Conservation (phyloP, 202 grass and related monocot genomes). For the Schoenoplectus tabernaemontani region DNA sequence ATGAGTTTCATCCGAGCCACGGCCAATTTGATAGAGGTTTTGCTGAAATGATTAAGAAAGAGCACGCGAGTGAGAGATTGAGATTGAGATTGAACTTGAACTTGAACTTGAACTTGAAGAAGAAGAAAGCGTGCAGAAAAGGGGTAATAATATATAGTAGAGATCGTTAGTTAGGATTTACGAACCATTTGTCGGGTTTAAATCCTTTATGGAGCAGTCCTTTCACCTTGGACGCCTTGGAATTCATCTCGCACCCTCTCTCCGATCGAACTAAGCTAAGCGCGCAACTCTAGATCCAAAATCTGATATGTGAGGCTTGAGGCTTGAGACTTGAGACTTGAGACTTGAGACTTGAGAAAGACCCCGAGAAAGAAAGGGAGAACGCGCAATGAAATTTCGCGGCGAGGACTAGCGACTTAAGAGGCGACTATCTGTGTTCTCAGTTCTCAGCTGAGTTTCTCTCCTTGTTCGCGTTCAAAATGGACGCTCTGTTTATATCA, state of each 20-base stretch:
- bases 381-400: not conserved
- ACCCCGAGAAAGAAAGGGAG: not conserved
- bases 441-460: not conserved
- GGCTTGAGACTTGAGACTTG: not conserved
- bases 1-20: conserved; percentile 28
- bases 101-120: not conserved
- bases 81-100: too few species aligned
- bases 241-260: conserved; percentile 31
- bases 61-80: not conserved
- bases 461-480: too few species aligned
- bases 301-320: not conserved
- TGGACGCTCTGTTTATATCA: too few species aligned
- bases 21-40: conserved; percentile 19
- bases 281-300: not conserved
- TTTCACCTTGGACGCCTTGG: conserved; percentile 51
- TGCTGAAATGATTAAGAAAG: conserved; percentile 16
- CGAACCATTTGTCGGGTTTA: conserved; percentile 87
- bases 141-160: not conserved
- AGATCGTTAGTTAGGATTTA: too few species aligned
- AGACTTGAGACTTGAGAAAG: not conserved
- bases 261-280: too few species aligned
- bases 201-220: conserved; percentile 84
- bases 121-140: not conserved
- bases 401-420: not conserved
- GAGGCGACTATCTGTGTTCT: too few species aligned